Evolutionary conservation across 352 stramenopile species (phyloP), one percentile per base, ranked within the genome.

Genomic region (Phytophthora citrophthora): DNA sequence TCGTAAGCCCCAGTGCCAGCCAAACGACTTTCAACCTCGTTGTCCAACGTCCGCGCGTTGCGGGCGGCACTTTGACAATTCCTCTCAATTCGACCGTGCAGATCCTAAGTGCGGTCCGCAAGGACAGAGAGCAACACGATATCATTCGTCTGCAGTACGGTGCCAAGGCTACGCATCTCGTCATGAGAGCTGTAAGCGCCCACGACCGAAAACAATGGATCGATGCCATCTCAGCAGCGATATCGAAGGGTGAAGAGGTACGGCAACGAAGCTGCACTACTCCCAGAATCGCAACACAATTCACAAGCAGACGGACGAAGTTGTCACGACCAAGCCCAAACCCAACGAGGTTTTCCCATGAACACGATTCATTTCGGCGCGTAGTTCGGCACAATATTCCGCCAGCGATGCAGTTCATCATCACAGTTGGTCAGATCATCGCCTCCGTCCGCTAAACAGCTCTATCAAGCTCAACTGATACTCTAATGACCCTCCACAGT

Each of bases 111-210:
- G 12, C 15, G 7, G 34, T 18, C 20, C 18, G 16, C 48, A 66
- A 61, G 18, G 60, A 67, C 18, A 18, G 8, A 18, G 36, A 29
- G 5, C 29, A 47, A 5, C 20, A 20, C 20, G 55, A 70, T 29
- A 63, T 52, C 18, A 47, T 70, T 60, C 66, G 65, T 56, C 43
- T 74, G 12, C 16, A 40, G 20, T 27, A 70, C 23, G 60, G 65
- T 2, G 10, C 24, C 26, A 55, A 24, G 5, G 12, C 40, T 13
- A 69, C 65, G 24, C 7, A 43, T 16, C 7, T 69, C 3, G 26
- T 41, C 5, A 54, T 73, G 52, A 46, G 65, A 12, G 47, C 65
- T 4, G 64, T 48, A 27, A 73, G 48, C 16, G 43, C 44, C 13
- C 23, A 47, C 0, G 59, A 73, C 13, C 27, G 39, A 11, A n/a